Conservation (phyloP, 2,329 filamentous ascomycete species). For the Epichloe elymi region DNA sequence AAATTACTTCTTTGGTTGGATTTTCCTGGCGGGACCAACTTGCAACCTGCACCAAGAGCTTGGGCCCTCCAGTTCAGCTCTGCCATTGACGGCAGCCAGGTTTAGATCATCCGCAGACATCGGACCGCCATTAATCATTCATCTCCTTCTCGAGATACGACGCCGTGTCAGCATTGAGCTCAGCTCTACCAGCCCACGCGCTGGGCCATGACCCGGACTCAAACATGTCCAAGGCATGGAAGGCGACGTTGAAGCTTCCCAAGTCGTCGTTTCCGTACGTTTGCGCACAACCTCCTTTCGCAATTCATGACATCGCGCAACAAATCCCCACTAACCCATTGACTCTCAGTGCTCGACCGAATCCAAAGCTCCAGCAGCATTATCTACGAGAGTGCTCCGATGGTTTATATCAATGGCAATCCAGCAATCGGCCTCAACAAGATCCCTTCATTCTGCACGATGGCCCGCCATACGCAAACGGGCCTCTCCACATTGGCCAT, state of each 20-base stretch:
- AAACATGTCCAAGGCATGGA: constrained; percentile 49
- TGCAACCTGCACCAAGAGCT: no score
- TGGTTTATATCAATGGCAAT: constrained; percentile 83
- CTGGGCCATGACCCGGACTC: constrained; percentile 15
- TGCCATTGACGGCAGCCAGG: no score
- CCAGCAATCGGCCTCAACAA: constrained; percentile 36
- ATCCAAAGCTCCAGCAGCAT: constrained; percentile 32
- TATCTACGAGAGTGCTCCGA: constrained; percentile 72
- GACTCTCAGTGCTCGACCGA: constrained; percentile 34
- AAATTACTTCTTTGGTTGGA: not conserved
- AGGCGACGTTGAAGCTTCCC: constrained; percentile 61
- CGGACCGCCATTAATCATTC: no score
- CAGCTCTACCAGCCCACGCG: constrained; percentile 3
- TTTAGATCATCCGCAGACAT: no score
- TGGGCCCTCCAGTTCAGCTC: no score
- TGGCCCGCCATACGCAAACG: constrained; percentile 95
- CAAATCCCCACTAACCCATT: constrained; percentile 2
- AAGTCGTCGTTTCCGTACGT: constrained; percentile 59
- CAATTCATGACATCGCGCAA: not conserved
- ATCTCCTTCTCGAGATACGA: no score
- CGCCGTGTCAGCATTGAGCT: not conserved
- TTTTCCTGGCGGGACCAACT: no score
- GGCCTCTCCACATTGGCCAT: constrained; percentile 80
- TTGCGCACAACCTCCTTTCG: not conserved
- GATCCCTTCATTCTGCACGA: constrained; percentile 75